Percentiles rank a stretch among this genome's conserved stretches.
Conservation (phyloP, 225 moss, liverwort and hornwort species). For the Lunularia cruciata region DNA sequence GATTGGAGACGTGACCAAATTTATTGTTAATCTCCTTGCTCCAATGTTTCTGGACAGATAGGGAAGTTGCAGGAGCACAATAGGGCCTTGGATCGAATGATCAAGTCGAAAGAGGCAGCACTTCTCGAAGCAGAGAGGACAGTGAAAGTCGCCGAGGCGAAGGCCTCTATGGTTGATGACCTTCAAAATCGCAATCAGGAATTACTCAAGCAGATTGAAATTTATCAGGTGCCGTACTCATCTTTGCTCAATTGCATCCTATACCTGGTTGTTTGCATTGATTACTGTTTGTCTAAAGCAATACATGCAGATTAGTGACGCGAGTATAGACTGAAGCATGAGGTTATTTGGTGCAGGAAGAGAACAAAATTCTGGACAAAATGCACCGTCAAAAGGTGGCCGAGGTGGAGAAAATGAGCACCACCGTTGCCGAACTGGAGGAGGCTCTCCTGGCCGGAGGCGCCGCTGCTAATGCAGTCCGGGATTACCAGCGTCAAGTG, state of each 20-base stretch:
- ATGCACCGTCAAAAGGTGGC: slow-evolving; percentile 98
- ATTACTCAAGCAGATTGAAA: slow-evolving; percentile 84
- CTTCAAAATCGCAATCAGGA: slow-evolving; percentile 96
- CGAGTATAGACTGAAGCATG: slow-evolving; percentile 7
- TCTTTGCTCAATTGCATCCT: not conserved
- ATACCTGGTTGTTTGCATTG: not conserved
- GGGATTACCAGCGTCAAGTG: slow-evolving; percentile 91
- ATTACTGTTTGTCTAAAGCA: too few relatives aligned
- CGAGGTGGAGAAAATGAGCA: slow-evolving; percentile 91
- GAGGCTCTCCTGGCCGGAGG: slow-evolving; percentile 94
- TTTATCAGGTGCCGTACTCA: slow-evolving; percentile 95
- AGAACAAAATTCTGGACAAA: slow-evolving; percentile 96
- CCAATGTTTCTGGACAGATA: slow-evolving; percentile 50
- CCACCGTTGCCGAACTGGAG: slow-evolving; percentile 73
- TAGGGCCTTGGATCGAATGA: slow-evolving; percentile 86
- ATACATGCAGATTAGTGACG: not conserved
- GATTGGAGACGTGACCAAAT: slow-evolving; percentile 7
- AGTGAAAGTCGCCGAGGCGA: slow-evolving; percentile 81
- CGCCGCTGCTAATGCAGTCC: slow-evolving; percentile 85
- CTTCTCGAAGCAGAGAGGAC: slow-evolving; percentile 92
- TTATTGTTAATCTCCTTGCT: not conserved
- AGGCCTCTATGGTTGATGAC: slow-evolving; percentile 95
- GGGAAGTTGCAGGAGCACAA: slow-evolving; percentile 86
- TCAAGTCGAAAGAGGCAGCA: slow-evolving; percentile 92
- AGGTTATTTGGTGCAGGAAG: slow-evolving; percentile 59